Conservation (phyloP, 2,329 filamentous ascomycete genomes). For the Aaosphaeria arxii region DNA sequence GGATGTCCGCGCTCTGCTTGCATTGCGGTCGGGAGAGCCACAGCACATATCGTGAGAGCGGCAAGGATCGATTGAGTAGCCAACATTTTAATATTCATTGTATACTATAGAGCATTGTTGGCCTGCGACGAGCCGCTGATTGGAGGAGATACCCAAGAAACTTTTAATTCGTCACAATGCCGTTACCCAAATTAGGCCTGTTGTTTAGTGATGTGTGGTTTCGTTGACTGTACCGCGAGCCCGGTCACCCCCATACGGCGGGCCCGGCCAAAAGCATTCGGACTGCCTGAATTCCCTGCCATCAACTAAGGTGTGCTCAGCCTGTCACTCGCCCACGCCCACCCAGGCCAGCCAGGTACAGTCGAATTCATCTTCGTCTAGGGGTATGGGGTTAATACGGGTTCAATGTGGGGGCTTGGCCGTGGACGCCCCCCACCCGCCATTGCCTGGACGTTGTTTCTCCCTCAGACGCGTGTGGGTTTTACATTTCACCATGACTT, state of each 20-base stretch:
- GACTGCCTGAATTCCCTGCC: constrained; percentile 3
- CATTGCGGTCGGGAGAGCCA: constrained; percentile 78
- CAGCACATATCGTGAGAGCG: constrained; percentile 13
- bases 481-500: constrained; percentile 14
- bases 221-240: constrained; percentile 12
- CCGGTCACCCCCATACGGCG: constrained; percentile 9
- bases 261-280: constrained; percentile 8
- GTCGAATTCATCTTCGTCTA: too few species aligned
- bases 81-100: constrained; percentile 26
- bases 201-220: constrained; percentile 8
- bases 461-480: neutral
- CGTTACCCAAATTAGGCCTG: too few species aligned
- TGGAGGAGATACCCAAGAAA: constrained; percentile 35
- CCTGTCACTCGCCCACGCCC: constrained; percentile 8
- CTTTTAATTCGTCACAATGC: constrained; percentile 1
- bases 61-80: constrained; percentile 7
- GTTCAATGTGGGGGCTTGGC: constrained; percentile 10
- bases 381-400: too few species aligned
- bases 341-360: neutral
- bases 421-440: constrained; percentile 1
- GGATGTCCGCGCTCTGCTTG: constrained; percentile 87
- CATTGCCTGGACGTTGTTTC: neutral
- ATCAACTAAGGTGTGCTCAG: constrained; percentile 1
- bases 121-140: constrained; percentile 16
- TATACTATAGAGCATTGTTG: constrained; percentile 27